A percentile compares a stretch with the other conserved stretches of the same genome.
Evolutionary conservation across 805 yeast species (phyloP).

Genomic region (Zygosaccharomyces bisporus): DNA sequence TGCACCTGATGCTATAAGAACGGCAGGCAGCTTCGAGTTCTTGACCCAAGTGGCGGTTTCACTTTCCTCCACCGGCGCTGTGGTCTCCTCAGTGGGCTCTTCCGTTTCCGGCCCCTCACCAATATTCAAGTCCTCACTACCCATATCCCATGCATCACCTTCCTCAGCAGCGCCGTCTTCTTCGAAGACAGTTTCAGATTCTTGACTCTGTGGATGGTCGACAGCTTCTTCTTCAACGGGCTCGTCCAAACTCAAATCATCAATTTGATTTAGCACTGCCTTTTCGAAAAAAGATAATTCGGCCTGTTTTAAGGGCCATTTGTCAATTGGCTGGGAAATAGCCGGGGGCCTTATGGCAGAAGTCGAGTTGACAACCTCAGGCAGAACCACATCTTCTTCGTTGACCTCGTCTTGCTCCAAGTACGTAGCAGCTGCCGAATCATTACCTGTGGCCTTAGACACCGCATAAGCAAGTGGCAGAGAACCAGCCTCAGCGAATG

Average conservation of each 20-base stretch:
- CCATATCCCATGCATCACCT: slow-evolving; percentile 78
- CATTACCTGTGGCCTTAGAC: slow-evolving; percentile 82
- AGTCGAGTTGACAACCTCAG: slow-evolving; percentile 44
- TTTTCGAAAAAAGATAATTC: slow-evolving; percentile 78
- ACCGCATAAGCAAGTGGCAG: slow-evolving; percentile 87
- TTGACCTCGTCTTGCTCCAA: slow-evolving; percentile 65
- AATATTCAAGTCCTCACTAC: slow-evolving; percentile 72
- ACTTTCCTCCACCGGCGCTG: slow-evolving; percentile 39
- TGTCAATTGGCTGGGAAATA: slow-evolving; percentile 41
- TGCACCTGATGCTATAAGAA: slow-evolving; percentile 92
- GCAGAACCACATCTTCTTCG: slow-evolving; percentile 61
- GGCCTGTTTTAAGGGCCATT: slow-evolving; percentile 82
- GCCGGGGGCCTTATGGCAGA: slow-evolving; percentile 48
- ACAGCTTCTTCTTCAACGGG: slow-evolving; percentile 27
- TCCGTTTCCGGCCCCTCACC: slow-evolving; percentile 53
- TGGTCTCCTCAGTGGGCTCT: slow-evolving; percentile 34
- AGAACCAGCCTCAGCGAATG: slow-evolving; percentile 74
- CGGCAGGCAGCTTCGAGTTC: slow-evolving; percentile 85
- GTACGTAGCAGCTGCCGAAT: slow-evolving; percentile 67
- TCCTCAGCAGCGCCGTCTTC: slow-evolving; percentile 48
- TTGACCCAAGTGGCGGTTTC: slow-evolving; percentile 82
- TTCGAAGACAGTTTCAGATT: slow-evolving; percentile 41
- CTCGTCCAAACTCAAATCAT: slow-evolving; percentile 51
- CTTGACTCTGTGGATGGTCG: slow-evolving; percentile 29
- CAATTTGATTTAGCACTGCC: slow-evolving; percentile 76